Base-by-base conservation (phyloP, 495 filamentous ascomycete genomes). In the Parathielavia hyrcaniae region DNA sequence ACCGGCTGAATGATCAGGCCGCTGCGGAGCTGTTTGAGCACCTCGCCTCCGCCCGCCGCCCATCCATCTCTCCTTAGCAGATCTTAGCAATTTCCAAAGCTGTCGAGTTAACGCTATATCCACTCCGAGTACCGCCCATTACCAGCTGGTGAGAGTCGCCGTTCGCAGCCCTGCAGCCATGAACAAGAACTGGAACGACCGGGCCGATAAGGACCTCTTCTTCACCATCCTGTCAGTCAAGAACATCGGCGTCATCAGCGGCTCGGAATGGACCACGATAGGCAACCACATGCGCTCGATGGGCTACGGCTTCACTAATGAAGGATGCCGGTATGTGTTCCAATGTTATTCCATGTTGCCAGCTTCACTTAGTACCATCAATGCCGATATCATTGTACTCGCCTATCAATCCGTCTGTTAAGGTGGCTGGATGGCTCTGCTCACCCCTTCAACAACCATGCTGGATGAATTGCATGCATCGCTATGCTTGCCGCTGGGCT, bases 161-260 rank as follows among this genome's bases (percentile, higher is more conserved):
- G 26, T 14, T n/a, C n/a, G 30, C 43, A 34, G 20, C 44, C 7
- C 35, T 17, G 32, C 47, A 58, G 64, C 57, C 22, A 78, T 76
- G 73, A 78, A 77, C 61, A 79, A 77, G 56, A 79, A 79, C 63
- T 79, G 77, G 77, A 77, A 75, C 55, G 77, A 79, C 63, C 68
- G 75, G 53, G 77, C 77, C 50, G 77, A 79, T 59, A 78, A 78
- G 57, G 77, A 79, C 60, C 71, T 79, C 44, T 79, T 78, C 68
- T 79, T 79, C 60, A 78, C 76, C 52, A 79, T 79, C 46, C 67
- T 79, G n/a, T 76, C 73, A 5, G 76, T 79, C 46, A 79, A 79
- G 67, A 77, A 78, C 58, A 78, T 79, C 32, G 77, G 76, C 54
- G 72, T 78, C 63, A 79, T 79, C 68, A 79, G 77, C 69, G 77